A percentile compares a stretch with the other conserved stretches of the same genome.
These are phyloP conservation scores for Raphanus sativus DNA, from an alignment of 345 rosid genomes.

Conservation along the genomic window DNA sequence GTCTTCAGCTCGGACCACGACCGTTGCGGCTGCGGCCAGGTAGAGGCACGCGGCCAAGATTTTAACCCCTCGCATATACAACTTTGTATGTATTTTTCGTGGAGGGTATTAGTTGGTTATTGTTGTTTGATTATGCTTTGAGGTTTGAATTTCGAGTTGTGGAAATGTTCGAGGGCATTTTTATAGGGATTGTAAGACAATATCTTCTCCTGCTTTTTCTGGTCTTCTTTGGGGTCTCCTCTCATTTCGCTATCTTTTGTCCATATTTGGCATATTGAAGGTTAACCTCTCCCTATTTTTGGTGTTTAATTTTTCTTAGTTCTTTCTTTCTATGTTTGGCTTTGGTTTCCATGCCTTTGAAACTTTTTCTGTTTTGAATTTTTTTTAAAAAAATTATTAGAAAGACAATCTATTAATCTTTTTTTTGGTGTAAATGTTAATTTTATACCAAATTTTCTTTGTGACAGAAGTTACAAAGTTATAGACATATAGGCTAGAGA, in stretches of 20 bases:
- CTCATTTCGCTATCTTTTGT: neutral
- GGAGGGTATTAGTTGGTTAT: slow-evolving; percentile 7
- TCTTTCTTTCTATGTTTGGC: neutral
- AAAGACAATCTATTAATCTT: neutral
- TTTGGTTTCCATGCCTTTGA: neutral
- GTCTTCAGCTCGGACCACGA: slow-evolving; percentile 56
- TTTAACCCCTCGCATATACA: slow-evolving; percentile 44
- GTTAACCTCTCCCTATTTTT: neutral
- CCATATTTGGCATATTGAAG: neutral
- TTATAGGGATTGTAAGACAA: neutral
- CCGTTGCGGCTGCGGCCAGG: slow-evolving; percentile 34
- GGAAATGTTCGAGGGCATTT: slow-evolving; percentile 7
- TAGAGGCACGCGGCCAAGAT: slow-evolving; percentile 37
- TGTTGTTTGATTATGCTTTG: slow-evolving; percentile 24
- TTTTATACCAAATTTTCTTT: no score
- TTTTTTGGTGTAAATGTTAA: no score
- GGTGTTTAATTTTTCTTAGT: neutral
- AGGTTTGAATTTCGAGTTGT: slow-evolving; percentile 36
- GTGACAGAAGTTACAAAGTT: no score
- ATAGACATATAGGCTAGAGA: no score
- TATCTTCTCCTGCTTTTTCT: neutral
- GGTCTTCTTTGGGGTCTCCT: neutral
- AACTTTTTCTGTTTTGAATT: neutral
- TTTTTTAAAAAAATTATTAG: neutral
- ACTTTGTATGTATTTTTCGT: slow-evolving; percentile 12